Base-by-base conservation (phyloP, 768 basidiomycete species). In the Phlegmacium glaucopus region DNA sequence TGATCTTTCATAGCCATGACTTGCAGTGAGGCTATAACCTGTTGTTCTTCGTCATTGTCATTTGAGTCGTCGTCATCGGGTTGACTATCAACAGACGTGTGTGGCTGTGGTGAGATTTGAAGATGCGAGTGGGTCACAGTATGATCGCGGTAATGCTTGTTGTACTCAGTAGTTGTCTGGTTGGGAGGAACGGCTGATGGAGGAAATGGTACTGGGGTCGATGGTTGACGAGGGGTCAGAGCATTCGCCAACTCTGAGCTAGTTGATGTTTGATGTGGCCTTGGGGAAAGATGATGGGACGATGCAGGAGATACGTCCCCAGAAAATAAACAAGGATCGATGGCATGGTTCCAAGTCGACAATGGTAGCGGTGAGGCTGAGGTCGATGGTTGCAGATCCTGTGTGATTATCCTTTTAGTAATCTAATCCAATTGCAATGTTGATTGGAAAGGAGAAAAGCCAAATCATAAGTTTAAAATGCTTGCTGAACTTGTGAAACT, bases 231-330 rank as follows among this genome's bases (percentile, higher is more conserved):
- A 22, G 74, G 53, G 2, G 71, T 72, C 51, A 79, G 58, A 4
- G 78, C 78, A 40, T 75, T 71, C 2, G 77, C 77, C 6, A 79
- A 64, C 54, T 75, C 74, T 1, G 76, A 78, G 50, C 65, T 70
- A 7, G 65, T 61, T 17, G 59, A 60, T 10, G 60, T 42, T 11
- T 61, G 58, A 30, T 67, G 63, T 8, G 65, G 60, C 8, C 63
- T 58, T 1, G 67, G 65, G 37, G 70, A 63, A 29, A 70, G 56
- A 18, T 52, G 45, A 17, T 50, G 45, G 22, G 45, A 28, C 16
- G 10, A 25, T 16, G 37, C 22, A 22, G 22, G 22, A 22, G 22
- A 22, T 5, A 12, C 13, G 39, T 42, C 42, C 32, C 49, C 38
- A 16, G 51, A 25, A 38, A 52, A 56, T 22, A 61, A 51, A 29